Evolutionary conservation across 371 early-diverging fungal genomes (phyloP).

Genomic region (Umbelopsis sp.): DNA sequence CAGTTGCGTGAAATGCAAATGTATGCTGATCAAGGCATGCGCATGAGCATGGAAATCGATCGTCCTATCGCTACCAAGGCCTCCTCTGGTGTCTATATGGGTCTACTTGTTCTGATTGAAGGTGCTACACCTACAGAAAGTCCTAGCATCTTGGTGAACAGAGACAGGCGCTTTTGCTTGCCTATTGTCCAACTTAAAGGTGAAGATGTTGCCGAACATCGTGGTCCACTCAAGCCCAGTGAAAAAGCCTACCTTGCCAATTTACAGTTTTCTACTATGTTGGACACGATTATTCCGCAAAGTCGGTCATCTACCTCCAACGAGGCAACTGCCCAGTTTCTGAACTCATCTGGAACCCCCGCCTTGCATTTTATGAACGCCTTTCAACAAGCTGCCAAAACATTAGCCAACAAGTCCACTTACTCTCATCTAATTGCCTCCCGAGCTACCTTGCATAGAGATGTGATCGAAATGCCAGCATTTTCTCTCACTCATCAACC

Average conservation of each 20-base stretch:
- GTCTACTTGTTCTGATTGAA: conserved; percentile 37
- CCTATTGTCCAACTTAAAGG: conserved; percentile 37
- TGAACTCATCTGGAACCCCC: not conserved
- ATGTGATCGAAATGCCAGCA: conserved; percentile 41
- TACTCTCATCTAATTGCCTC: conserved; percentile 30
- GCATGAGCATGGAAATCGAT: conserved; percentile 1
- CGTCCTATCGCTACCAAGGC: not conserved
- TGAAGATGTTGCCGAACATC: conserved; percentile 23
- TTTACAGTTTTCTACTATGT: not conserved
- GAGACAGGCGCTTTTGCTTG: conserved; percentile 32
- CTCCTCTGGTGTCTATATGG: conserved; percentile 31
- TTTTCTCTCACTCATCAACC: conserved; percentile 34
- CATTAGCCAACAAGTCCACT: conserved; percentile 26
- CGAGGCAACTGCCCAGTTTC: not conserved
- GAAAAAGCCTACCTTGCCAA: not conserved
- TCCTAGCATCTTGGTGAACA: conserved; percentile 36
- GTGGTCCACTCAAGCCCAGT: not conserved
- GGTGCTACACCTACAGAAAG: conserved; percentile 25
- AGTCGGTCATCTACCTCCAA: not conserved
- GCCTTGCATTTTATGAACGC: conserved; percentile 30
- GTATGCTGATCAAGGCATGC: conserved; percentile 24
- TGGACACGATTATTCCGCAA: conserved; percentile 10
- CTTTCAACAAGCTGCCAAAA: conserved; percentile 27
- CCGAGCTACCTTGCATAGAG: conserved; percentile 33
- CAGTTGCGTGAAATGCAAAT: conserved; percentile 43